Evolutionary conservation across 257 asterid species (phyloP).

Genomic region (Nicotiana attenuata): DNA sequence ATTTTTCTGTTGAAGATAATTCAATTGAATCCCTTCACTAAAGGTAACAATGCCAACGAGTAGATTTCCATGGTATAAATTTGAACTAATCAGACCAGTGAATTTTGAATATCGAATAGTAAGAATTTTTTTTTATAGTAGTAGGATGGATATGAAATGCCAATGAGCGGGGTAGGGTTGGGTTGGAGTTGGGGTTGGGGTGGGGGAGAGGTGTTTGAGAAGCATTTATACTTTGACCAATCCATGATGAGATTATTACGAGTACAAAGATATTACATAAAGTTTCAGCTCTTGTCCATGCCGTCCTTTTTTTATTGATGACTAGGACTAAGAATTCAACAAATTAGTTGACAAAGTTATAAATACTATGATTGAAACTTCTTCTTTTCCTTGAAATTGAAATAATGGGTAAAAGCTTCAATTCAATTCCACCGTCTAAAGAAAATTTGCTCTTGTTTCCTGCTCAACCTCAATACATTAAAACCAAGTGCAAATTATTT

Average conservation of each 20-base stretch:
- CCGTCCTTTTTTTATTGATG: neutral
- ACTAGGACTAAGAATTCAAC: neutral
- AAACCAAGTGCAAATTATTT: neutral
- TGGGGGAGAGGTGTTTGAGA: neutral
- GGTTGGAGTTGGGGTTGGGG: too few relatives aligned
- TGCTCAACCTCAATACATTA: neutral
- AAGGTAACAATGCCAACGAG: too few relatives aligned
- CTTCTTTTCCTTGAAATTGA: constrained; percentile 8
- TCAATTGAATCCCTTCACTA: too few relatives aligned
- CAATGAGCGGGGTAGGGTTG: neutral
- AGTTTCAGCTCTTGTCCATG: neutral
- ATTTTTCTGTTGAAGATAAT: too few relatives aligned
- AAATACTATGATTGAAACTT: neutral
- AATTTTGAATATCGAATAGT: too few relatives aligned
- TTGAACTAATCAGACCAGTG: too few relatives aligned
- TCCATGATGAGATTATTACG: neutral
- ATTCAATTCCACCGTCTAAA: constrained; percentile 15
- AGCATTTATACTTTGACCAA: neutral
- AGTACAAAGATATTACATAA: neutral
- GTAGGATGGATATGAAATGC: neutral
- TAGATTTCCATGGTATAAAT: too few relatives aligned
- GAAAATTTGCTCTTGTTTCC: neutral
- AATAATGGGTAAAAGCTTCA: constrained; percentile 12
- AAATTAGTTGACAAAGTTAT: neutral
- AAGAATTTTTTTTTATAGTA: too few relatives aligned